Conservation (phyloP, 805 yeast species). For the Myxozyma nipponensis region DNA sequence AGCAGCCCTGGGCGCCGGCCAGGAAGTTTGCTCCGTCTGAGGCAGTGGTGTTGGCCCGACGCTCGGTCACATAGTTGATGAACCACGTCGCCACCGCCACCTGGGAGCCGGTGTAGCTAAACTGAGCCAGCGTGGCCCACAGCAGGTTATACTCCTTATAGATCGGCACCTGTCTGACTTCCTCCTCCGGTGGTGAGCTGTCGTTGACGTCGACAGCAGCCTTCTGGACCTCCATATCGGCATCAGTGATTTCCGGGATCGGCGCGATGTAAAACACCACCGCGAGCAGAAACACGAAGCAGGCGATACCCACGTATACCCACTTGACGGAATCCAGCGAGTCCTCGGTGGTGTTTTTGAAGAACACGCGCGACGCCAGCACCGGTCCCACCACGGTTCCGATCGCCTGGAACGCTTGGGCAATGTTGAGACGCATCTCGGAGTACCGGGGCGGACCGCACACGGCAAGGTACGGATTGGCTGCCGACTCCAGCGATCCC, state of each 20-base stretch:
- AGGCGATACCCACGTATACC: constrained; percentile 5
- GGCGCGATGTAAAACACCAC: background rate
- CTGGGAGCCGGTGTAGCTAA: constrained; percentile 2
- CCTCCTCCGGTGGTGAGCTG: background rate
- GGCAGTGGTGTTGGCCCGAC: background rate
- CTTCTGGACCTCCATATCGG: constrained; percentile 2
- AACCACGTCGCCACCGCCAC: constrained; percentile 2
- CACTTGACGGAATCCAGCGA: constrained; percentile 1
- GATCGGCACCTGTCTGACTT: background rate
- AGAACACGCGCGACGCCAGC: constrained; percentile 1
- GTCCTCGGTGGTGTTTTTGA: background rate
- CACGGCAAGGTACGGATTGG: background rate
- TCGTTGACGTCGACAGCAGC: background rate
- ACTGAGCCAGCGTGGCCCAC: background rate
- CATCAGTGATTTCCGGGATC: constrained; percentile 3
- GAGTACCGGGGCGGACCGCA: constrained; percentile 4
- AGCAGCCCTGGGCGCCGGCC: constrained; percentile 12
- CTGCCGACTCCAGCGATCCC: constrained; percentile 1
- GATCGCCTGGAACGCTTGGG: constrained; percentile 3
- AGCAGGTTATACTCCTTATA: background rate
- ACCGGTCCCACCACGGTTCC: constrained; percentile 2
- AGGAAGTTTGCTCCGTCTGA: background rate
- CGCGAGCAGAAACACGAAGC: background rate
- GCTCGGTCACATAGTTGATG: constrained; percentile 5
- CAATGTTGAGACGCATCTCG: constrained; percentile 3